Evolutionary conservation across 208 protist genomes (phyloP), one percentile per base, ranked within the genome.

Genomic region (Leishmania lainsoni): DNA sequence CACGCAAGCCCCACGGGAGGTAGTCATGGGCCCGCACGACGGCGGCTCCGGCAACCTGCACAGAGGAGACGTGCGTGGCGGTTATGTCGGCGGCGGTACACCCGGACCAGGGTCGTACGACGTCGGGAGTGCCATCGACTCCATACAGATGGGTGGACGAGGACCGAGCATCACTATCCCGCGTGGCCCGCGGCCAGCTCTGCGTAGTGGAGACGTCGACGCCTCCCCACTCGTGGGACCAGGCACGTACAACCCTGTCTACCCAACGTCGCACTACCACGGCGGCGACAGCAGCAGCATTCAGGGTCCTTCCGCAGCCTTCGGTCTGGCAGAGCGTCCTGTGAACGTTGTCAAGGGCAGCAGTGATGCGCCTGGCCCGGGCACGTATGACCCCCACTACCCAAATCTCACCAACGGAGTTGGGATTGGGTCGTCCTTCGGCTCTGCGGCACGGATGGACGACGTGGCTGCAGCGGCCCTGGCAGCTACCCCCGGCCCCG

Each of bases 31-130:
- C 56, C 17, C 42, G 54, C 29, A 59, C 48, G 45, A 51, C 51
- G 52, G 35, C 32, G 10, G 29, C 51, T 1, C 14, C 29, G 39
- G 6, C 20, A 39, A 12, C 39, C 39, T 22, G 66, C 66, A 71
- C 3, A 71, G 39, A 5, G 66, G 66, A 71, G 39, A 71, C 4
- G 35, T 71, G 35, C 66, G 66, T 49, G 66, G 66, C 48, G 66
- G 39, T 42, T 1, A 5, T n/a, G 20, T 71, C 66, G 32, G 52
- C 20, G 72, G 52, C 8, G 52, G 17, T 52, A 58, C 32, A 1
- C 83, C 83, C 10, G 83, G 83, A 3, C 83, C 83, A n/a, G 83
- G 83, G 22, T 59, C 83, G 20, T 86, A 86, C 79, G 83, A 82
- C 35, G 76, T 84, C 5, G 59, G 29, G 8, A 45, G 35, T 3